Base-by-base conservation (phyloP, 345 rosid genomes). In the Anacardium occidentale region DNA sequence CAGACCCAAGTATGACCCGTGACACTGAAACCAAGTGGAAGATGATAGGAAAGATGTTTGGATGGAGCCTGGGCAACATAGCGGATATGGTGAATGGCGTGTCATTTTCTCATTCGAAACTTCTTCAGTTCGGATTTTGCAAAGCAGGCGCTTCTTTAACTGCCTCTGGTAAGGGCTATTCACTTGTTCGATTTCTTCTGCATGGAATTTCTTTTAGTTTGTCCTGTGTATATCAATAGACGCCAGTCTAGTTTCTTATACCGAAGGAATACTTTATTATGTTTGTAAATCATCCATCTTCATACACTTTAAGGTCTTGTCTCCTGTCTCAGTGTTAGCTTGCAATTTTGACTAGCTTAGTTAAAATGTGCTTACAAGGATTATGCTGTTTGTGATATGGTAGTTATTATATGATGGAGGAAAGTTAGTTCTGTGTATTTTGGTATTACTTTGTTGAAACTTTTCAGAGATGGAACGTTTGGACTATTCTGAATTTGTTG, bases 71-170 rank as follows among this genome's bases (percentile, higher is more conserved):
- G 32, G 24, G 4, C 14, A 15, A 52, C 29, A 4, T 25, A 48
- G 21, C 7, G 83, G 80, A 74, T 68, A 62, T 63, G 74, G 81
- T 13, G 61, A 29, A 42, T 34, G 21, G 53, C 79, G 70, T 81
- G 85, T 40, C 78, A 18, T 42, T 45, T 37, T 47, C 72, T 64
- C 73, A 48, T 72, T 72, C 67, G 71, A 69, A 62, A 52, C 44
- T 75, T 51, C n/a, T 59, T 5, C 25, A 5, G 4, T 69, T 64
- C 56, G 12, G 74, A 52, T 64, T 68, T 24, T 4, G 77, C 66
- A 34, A 45, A 21, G 40, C 75, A 11, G 60, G 50, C 7, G 20
- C 40, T 25, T 48, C 21, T 54, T 15, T 47, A 53, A 32, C 18
- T 48, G 20, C 72, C 13, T 21, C 45, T 72, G 73, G 84, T 72